Conservation (phyloP, 1,139 yeast species). For the Scheffersomyces lignicola region DNA sequence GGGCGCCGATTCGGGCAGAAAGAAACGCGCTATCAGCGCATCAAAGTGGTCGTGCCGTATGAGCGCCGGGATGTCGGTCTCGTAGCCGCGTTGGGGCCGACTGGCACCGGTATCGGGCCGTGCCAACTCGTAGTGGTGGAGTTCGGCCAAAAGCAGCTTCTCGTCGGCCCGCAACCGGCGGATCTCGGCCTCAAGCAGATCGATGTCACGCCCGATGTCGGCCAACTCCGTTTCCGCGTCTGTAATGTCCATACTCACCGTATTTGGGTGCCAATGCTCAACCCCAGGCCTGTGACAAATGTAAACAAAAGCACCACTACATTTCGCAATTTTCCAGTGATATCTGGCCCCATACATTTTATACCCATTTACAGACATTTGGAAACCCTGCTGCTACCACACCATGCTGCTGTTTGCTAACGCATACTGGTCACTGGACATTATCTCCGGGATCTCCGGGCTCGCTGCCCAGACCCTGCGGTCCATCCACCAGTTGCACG, state of each 20-base stretch:
- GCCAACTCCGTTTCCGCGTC: conserved; percentile 9
- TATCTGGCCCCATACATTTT: too few relatives aligned
- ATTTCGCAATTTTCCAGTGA: too few relatives aligned
- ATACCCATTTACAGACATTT: too few relatives aligned
- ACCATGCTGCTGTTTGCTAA: conserved; percentile 24
- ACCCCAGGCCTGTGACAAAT: too few relatives aligned
- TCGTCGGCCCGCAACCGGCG: conserved; percentile 13
- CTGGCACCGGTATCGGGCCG: conserved; percentile 6
- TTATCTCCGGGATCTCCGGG: conserved; percentile 34
- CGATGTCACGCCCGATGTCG: conserved; percentile 16
- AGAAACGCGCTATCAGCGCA: conserved; percentile 26
- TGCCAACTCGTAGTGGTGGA: conserved; percentile 8
- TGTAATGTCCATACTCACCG: conserved; percentile 5
- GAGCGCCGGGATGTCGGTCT: conserved; percentile 12
- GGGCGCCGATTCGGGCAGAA: conserved; percentile 10
- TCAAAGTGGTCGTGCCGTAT: conserved; percentile 32
- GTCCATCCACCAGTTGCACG: conserved; percentile 44
- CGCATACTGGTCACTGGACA: conserved; percentile 47
- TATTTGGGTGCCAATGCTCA: too few relatives aligned
- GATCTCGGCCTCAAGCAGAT: conserved; percentile 16
- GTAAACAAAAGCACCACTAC: too few relatives aligned
- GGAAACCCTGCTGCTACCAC: too few relatives aligned
- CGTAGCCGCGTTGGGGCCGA: conserved; percentile 1
- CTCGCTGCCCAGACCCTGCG: conserved; percentile 30
- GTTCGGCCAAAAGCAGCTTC: conserved; percentile 5